These are phyloP conservation scores for Candida ulmi DNA, from an alignment of 805 yeast species.

Conservation along the genomic window DNA sequence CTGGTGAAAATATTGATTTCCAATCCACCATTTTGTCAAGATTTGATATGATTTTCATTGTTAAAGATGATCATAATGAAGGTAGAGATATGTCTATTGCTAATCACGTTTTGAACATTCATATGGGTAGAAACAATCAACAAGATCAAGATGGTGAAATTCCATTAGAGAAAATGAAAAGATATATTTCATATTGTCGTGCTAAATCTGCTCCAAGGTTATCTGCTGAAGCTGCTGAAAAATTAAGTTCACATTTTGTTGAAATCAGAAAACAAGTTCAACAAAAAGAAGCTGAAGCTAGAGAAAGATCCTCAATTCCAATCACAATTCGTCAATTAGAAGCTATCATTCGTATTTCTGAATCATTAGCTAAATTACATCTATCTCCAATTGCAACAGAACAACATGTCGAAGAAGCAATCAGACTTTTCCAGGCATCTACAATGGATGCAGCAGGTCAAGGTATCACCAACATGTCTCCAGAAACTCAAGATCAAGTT, in stretches of 20 bases:
- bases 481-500: constrained; percentile 63
- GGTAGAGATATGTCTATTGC: constrained; percentile 86
- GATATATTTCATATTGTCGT: constrained; percentile 88
- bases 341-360: constrained; percentile 94
- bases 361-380: constrained; percentile 83
- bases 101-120: constrained; percentile 90
- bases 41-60: constrained; percentile 97
- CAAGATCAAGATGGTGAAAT: constrained; percentile 66
- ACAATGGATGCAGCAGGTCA: constrained; percentile 88
- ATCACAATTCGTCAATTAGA: constrained; percentile 96
- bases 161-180: constrained; percentile 84
- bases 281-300: constrained; percentile 70
- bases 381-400: constrained; percentile 79
- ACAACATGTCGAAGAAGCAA: constrained; percentile 92
- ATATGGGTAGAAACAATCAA: constrained; percentile 67
- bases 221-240: constrained; percentile 84
- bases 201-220: constrained; percentile 89
- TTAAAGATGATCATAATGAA: constrained; percentile 90
- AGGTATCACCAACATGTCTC: constrained; percentile 45
- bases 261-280: constrained; percentile 81
- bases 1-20: constrained; percentile 97
- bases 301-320: constrained; percentile 92
- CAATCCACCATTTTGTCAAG: constrained; percentile 95
- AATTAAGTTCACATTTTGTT: constrained; percentile 87
- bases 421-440: constrained; percentile 89